Conservation (phyloP, 495 filamentous ascomycete genomes). For the Hypoxylon rickii region DNA sequence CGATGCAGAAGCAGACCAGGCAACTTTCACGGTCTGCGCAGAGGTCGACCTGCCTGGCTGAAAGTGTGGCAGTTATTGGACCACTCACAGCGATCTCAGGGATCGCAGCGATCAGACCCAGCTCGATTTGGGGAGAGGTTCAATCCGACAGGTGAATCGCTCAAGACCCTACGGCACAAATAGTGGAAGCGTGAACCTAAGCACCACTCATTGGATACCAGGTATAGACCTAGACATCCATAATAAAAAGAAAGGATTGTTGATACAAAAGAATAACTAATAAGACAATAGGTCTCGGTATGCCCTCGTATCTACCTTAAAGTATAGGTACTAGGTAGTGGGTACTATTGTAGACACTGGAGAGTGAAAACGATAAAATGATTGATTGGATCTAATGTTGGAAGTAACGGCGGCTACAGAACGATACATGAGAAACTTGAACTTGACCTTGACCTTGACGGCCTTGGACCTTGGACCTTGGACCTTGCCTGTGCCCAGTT, state of each 20-base stretch:
- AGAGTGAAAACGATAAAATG: not conserved
- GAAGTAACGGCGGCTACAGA: not conserved
- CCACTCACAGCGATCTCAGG: conserved; percentile 30
- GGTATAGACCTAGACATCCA: too few relatives aligned
- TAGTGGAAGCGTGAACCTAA: conserved; percentile 24
- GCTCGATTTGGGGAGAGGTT: conserved; percentile 29
- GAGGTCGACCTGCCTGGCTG: conserved; percentile 11
- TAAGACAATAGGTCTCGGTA: too few relatives aligned
- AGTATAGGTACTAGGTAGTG: too few relatives aligned
- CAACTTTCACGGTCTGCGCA: conserved; percentile 20
- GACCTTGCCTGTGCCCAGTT: too few relatives aligned
- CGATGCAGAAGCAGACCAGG: conserved; percentile 27
- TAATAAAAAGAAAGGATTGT: conserved; percentile 15
- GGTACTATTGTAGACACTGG: too few relatives aligned
- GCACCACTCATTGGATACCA: conserved; percentile 23
- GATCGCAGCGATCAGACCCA: too few relatives aligned
- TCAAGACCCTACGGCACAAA: conserved; percentile 30
- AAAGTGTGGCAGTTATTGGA: conserved; percentile 22
- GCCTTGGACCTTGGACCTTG: too few relatives aligned
- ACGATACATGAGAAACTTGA: too few relatives aligned
- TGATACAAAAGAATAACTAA: too few relatives aligned
- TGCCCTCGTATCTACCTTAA: too few relatives aligned
- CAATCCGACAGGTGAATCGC: conserved; percentile 19
- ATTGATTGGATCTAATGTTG: not conserved
- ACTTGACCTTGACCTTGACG: too few relatives aligned